Base-by-base conservation (phyloP, 2,329 filamentous ascomycete species). In the Monosporascus sp. region DNA sequence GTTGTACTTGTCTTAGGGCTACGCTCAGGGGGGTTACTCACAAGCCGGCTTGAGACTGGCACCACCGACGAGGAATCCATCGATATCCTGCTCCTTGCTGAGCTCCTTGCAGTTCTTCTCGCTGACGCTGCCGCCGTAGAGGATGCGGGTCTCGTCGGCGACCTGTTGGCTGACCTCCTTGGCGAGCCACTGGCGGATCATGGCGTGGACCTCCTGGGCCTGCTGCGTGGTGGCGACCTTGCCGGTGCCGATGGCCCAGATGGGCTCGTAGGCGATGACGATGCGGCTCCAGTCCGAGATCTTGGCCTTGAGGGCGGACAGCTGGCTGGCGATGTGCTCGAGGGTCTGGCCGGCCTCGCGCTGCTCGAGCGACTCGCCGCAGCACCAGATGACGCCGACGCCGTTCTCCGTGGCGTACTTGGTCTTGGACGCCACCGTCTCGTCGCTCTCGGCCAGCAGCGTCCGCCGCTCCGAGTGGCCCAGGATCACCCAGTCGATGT, bases 71-170 rank as follows among this genome's bases (percentile, higher is more conserved):
- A 97, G 83, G 86, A 97, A 97, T 55, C 94, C 94, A 74, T 99
- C 94, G 73, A 99, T 96, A 74, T 99, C 94, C 60, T 84, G 73
- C 84, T 97, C 85, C 81, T 91, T 93, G 72, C 88, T 85, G 66
- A 99, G 83, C 60, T 97, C 93, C 69, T 80, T 84, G 82, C 90
- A 95, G 85, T 99, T 99, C 88, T 97, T 97, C 82, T 96, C 94
- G 71, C 82, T 95, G 67, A 99, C 94, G 67, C 88, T 94, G 70
- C 94, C 94, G 63, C 94, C 94, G 76, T 99, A 99, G 70, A 99
- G 87, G 72, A 99, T 90, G 66, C 94, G 85, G 58, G 92, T 96
- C 77, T 88, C 85, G 60, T 96, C 91, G 47, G 91, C 85, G 53
- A 88, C 89, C 70, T 81, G 76, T 58, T 88, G 80, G 68, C 83